Percentiles rank a stretch among this genome's conserved stretches.
Conservation (phyloP, 164 flowering plant genomes). For the Nymphaea thermarum region DNA sequence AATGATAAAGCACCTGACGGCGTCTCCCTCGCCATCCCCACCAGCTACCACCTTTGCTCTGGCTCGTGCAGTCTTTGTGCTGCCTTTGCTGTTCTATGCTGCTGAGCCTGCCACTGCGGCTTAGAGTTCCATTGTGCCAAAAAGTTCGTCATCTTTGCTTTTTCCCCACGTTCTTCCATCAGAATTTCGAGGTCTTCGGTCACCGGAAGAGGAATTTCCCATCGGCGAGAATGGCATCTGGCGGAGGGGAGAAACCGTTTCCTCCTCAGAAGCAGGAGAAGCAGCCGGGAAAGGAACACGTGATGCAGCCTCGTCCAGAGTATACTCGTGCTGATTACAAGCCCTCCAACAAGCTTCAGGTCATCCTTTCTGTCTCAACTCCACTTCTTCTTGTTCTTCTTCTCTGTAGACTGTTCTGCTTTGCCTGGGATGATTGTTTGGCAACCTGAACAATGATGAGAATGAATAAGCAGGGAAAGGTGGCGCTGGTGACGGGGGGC, state of each 20-base stretch:
- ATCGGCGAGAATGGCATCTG: constrained; percentile 17
- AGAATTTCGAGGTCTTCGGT: too few relatives aligned
- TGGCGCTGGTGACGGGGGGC: constrained; percentile 67
- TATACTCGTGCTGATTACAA: constrained; percentile 26
- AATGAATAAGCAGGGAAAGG: constrained; percentile 37
- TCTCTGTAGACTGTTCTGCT: not conserved
- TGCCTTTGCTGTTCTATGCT: too few relatives aligned
- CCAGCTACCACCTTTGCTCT: too few relatives aligned
- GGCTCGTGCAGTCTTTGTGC: too few relatives aligned
- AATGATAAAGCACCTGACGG: too few relatives aligned
- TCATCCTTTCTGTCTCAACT: not conserved
- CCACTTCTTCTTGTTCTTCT: not conserved
- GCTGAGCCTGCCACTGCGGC: too few relatives aligned
- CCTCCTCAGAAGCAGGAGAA: constrained; percentile 40
- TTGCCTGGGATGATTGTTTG: not conserved
- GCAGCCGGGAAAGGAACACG: constrained; percentile 41
- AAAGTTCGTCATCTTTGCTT: too few relatives aligned
- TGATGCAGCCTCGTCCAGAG: constrained; percentile 38
- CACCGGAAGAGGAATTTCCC: too few relatives aligned
- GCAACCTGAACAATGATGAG: not conserved
- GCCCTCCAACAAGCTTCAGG: constrained; percentile 1
- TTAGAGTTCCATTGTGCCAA: too few relatives aligned
- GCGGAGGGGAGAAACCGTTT: constrained; percentile 12
- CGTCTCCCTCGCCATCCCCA: too few relatives aligned
- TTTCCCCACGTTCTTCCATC: too few relatives aligned